phyloP scores from a whole-genome alignment of 1,284 basidiomycete genomes.

The Boletus smithii region DNA sequence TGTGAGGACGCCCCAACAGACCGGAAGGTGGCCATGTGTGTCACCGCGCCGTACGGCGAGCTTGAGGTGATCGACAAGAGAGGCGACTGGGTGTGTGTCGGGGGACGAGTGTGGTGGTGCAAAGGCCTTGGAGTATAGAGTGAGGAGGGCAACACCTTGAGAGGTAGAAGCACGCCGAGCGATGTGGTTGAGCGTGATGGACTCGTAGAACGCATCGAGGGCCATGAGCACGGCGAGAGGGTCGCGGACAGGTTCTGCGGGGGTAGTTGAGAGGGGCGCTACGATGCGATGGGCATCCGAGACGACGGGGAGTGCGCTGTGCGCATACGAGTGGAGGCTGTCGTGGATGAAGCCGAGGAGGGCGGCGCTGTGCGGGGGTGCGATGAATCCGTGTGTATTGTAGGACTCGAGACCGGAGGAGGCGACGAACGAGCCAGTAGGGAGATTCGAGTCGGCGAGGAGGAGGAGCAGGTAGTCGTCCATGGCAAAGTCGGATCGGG shows the following conservation, averaged over 20 bases:
- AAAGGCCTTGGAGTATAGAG: constrained; percentile 83
- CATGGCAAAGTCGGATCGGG: no score
- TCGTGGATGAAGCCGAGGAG: constrained; percentile 65
- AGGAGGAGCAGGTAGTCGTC: constrained; percentile 64
- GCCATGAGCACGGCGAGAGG: constrained; percentile 44
- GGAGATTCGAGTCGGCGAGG: constrained; percentile 79
- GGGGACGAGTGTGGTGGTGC: constrained; percentile 43
- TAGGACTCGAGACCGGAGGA: constrained; percentile 93
- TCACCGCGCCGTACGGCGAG: constrained; percentile 59
- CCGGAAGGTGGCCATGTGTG: constrained; percentile 78
- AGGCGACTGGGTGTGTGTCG: constrained; percentile 6
- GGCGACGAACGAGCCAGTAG: constrained; percentile 88
- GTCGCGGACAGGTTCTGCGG: constrained; percentile 17
- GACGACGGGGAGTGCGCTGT: constrained; percentile 74
- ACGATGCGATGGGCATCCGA: constrained; percentile 59
- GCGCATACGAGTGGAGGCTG: constrained; percentile 72
- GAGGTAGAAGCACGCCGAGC: constrained; percentile 83
- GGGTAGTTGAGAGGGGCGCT: constrained; percentile 24
- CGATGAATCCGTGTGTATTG: constrained; percentile 86
- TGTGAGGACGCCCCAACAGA: constrained; percentile 88
- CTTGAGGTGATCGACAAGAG: constrained; percentile 67
- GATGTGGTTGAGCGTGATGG: constrained; percentile 88
- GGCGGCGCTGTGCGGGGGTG: constrained; percentile 30
- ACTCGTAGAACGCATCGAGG: constrained; percentile 79
- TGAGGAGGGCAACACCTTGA: constrained; percentile 91